phyloP scores from a whole-genome alignment of 768 basidiomycete species.

The Collybia mongolica region DNA sequence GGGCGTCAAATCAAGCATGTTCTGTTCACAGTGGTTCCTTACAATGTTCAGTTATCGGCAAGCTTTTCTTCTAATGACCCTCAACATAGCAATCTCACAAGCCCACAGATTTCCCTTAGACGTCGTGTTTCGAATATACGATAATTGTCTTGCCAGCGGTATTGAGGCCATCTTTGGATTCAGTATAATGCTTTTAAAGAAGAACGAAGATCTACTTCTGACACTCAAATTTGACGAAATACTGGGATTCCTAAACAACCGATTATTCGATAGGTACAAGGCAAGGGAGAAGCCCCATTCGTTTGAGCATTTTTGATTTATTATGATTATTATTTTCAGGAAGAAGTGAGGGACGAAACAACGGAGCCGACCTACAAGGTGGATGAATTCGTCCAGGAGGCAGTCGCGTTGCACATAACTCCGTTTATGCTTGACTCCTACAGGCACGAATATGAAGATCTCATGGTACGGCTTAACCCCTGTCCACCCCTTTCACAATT shows the following conservation, averaged over 20 bases:
- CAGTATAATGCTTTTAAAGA: conserved; percentile 80
- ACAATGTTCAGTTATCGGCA: conserved; percentile 95
- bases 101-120: conserved; percentile 82
- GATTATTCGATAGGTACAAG: conserved; percentile 83
- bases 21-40: conserved; percentile 97
- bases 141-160: conserved; percentile 94
- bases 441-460: conserved; percentile 85
- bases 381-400: conserved; percentile 85
- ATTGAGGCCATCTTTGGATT: conserved; percentile 98
- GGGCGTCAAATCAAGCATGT: conserved; percentile 98
- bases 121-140: conserved; percentile 94
- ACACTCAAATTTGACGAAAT: conserved; percentile 90
- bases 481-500: background rate
- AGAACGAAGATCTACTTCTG: conserved; percentile 81
- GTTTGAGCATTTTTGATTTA: background rate
- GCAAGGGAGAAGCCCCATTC: conserved; percentile 11
- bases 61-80: conserved; percentile 12
- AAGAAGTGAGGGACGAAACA: conserved; percentile 16
- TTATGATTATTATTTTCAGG: conserved; percentile 17
- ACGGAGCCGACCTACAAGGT: conserved; percentile 51
- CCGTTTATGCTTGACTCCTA: conserved; percentile 95
- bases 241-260: conserved; percentile 76
- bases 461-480: conserved; percentile 39
- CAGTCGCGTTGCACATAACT: conserved; percentile 82
- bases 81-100: conserved; percentile 1